phyloP scores from a whole-genome alignment of 2,329 filamentous ascomycete species.

The Lecanicillium sp. region DNA sequence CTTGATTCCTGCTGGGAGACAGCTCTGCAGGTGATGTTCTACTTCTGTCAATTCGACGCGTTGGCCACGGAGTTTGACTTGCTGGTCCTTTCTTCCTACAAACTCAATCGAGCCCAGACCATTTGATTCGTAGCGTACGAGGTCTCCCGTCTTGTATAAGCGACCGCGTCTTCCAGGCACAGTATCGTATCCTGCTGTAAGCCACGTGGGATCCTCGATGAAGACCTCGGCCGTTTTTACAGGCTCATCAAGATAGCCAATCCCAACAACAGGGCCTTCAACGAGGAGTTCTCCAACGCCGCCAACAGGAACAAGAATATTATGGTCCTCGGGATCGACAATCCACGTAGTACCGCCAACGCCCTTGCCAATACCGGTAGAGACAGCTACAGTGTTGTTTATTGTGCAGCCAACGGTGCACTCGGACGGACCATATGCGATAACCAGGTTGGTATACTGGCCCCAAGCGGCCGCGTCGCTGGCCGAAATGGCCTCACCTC shows the following conservation, averaged over 20 bases:
- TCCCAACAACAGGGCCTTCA: slow-evolving; percentile 52
- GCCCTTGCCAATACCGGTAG: slow-evolving; percentile 39
- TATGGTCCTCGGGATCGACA: slow-evolving; percentile 38
- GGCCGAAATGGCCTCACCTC: slow-evolving; percentile 45
- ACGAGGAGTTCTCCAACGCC: slow-evolving; percentile 45
- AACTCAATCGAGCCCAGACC: slow-evolving; percentile 48
- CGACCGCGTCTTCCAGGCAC: slow-evolving; percentile 31
- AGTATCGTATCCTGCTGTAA: slow-evolving; percentile 28
- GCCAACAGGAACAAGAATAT: slow-evolving; percentile 39
- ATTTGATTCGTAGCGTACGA: slow-evolving; percentile 46
- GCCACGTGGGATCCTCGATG: slow-evolving; percentile 47
- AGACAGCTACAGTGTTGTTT: slow-evolving; percentile 33
- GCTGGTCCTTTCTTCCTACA: slow-evolving; percentile 58
- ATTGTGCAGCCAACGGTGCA: slow-evolving; percentile 46
- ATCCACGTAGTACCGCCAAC: slow-evolving; percentile 43
- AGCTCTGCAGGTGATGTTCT: slow-evolving; percentile 39
- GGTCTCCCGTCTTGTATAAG: slow-evolving; percentile 54
- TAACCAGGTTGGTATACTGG: slow-evolving; percentile 36
- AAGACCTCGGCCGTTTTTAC: slow-evolving; percentile 52
- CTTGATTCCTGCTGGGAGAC: slow-evolving; percentile 32
- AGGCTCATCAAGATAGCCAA: slow-evolving; percentile 52
- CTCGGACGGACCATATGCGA: slow-evolving; percentile 47
- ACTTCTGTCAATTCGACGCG: slow-evolving; percentile 53
- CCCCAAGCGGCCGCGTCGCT: slow-evolving; percentile 42
- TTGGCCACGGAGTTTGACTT: slow-evolving; percentile 60